These are phyloP conservation scores for Pseudogymnoascus sp. DNA, from an alignment of 2,329 filamentous ascomycete species.

Conservation along the genomic window DNA sequence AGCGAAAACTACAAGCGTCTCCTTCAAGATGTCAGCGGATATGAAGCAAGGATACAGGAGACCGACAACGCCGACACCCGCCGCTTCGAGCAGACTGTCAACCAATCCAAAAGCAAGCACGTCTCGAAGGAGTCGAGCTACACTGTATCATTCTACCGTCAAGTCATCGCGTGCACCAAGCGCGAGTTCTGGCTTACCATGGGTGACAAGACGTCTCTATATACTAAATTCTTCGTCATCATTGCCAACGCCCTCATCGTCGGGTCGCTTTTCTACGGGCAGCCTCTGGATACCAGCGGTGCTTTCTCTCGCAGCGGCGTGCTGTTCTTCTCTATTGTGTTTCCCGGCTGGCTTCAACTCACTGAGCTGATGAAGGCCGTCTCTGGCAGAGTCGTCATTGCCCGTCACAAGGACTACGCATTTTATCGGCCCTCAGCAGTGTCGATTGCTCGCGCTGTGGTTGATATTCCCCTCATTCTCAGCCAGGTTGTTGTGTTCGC, in stretches of 20 bases:
- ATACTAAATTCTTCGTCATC: constrained; percentile 40
- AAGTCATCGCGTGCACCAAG: constrained; percentile 46
- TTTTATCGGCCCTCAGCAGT: constrained; percentile 49
- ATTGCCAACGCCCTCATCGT: constrained; percentile 52
- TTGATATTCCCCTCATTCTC: constrained; percentile 47
- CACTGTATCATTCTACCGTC: constrained; percentile 40
- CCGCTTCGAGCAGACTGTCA: constrained; percentile 56
- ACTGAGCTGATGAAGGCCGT: constrained; percentile 59
- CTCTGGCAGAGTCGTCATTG: constrained; percentile 48
- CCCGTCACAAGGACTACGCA: constrained; percentile 50
- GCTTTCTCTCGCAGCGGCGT: constrained; percentile 56
- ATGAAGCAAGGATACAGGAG: constrained; percentile 47
- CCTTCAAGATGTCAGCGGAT: constrained; percentile 50
- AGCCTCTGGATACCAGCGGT: constrained; percentile 46
- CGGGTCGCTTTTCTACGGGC: constrained; percentile 60
- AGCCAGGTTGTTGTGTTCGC: constrained; percentile 50
- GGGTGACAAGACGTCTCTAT: constrained; percentile 49
- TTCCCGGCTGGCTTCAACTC: constrained; percentile 53
- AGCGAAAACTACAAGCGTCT: constrained; percentile 54
- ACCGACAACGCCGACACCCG: constrained; percentile 52
- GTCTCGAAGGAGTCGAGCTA: constrained; percentile 52
- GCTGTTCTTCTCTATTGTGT: constrained; percentile 55
- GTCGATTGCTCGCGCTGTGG: constrained; percentile 47
- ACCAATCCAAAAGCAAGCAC: constrained; percentile 55
- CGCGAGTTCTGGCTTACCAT: constrained; percentile 58